A percentile compares a stretch with the other conserved stretches of the same genome.
These are phyloP conservation scores for Globisporangium canariense DNA, from an alignment of 352 stramenopile species.

Conservation along the genomic window DNA sequence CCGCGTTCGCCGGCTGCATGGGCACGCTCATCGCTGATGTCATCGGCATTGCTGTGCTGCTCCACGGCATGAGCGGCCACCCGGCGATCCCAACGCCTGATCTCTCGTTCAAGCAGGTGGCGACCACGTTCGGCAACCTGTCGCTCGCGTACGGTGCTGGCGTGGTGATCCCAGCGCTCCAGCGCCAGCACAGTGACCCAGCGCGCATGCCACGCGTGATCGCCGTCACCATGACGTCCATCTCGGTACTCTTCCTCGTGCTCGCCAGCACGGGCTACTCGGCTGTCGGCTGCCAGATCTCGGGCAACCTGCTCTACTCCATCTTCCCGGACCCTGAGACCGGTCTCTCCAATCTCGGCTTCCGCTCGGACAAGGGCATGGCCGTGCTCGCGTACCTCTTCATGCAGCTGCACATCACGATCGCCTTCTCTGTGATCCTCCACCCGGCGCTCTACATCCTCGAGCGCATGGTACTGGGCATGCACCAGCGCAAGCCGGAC, in stretches of 20 bases:
- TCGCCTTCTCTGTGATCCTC: conserved; percentile 28
- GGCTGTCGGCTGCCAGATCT: conserved; percentile 49
- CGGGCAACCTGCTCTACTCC: conserved; percentile 24
- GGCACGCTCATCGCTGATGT: conserved; percentile 27
- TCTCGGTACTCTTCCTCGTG: conserved; percentile 42
- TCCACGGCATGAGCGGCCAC: conserved; percentile 23
- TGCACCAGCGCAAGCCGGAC: conserved; percentile 20
- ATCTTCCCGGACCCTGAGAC: conserved; percentile 7
- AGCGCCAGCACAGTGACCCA: conserved; percentile 27
- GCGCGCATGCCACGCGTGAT: conserved; percentile 29
- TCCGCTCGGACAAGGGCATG: conserved; percentile 23
- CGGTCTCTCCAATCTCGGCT: conserved; percentile 18
- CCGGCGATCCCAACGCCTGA: conserved; percentile 16
- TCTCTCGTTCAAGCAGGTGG: conserved; percentile 22
- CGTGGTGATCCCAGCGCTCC: conserved; percentile 27
- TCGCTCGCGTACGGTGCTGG: conserved; percentile 26
- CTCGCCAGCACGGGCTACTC: conserved; percentile 39
- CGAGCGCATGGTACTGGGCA: conserved; percentile 24
- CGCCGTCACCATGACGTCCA: conserved; percentile 36
- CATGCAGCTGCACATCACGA: conserved; percentile 25
- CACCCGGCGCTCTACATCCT: conserved; percentile 26
- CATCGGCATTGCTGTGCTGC: conserved; percentile 21
- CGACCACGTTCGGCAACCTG: conserved; percentile 26
- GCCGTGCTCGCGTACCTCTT: conserved; percentile 24
- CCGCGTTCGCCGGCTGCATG: conserved; percentile 24